Base-by-base conservation (phyloP, 2,329 filamentous ascomycete genomes). In the Phialophora tarda region DNA sequence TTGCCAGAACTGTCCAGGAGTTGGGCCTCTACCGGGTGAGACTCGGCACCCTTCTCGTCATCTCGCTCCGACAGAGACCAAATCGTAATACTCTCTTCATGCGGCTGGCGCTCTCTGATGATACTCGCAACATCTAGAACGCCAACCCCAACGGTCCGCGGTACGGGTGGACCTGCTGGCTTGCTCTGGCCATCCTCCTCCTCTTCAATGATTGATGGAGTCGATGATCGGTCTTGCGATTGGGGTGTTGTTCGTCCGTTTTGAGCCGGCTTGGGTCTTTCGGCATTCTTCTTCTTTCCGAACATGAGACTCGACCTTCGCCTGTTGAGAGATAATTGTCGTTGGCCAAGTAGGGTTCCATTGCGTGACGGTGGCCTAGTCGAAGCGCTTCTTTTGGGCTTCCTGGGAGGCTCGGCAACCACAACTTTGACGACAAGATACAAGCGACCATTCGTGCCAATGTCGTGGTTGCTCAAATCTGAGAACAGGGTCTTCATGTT, bases 401-500 rank as follows among this genome's bases (percentile, higher is more conserved):
- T 68, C 28, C 77, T 77, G 21, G 77, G 74, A 21, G 79, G 78
- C 74, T 87, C 86, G 57, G 83, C 82, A 2, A 88, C 85, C 57
- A 92, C 84, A 7, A 97, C 86, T 73, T 91, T 92, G 70, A 95
- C 90, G 3, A 97, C 88, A 1, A 99, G 83, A 75, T 91, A 97
- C 23, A 98, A 80, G 59, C 92, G 80, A 11, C 82, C 83, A 28
- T 67, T 61, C 71, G 88, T 84, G n/a, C 86, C 86, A 64, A 89
- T 82, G 73, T 97, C 93, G 57, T 88, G 85, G 0, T 91, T 86
- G 47, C 89, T 92, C 21, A 99, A 82, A 73, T 98, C 93, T 2
- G 92, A 89, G 72, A 98, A 97, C 1, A 99, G 83, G 0, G 93
- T 96, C 74, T 90, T 92, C 75, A 93, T 86, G 74, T 89, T 89